Conservation (phyloP, 306 rosid genomes). For the Morella rubra region DNA sequence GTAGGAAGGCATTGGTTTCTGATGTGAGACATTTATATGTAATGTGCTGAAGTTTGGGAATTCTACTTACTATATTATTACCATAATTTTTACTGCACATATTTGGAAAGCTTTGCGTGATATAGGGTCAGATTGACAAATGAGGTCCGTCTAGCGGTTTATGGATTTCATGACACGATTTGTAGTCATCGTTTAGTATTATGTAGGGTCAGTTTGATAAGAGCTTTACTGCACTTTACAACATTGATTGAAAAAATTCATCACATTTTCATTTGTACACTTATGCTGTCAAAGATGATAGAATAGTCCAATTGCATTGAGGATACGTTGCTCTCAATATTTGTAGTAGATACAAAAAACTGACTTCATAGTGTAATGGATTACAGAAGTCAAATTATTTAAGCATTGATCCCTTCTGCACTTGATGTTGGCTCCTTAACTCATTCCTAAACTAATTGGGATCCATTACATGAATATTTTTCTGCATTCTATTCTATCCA, state of each 20-base stretch:
- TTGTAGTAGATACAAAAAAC: not conserved
- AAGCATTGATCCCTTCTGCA: not conserved
- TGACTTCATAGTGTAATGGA: not conserved
- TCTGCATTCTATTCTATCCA: not conserved
- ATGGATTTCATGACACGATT: not conserved
- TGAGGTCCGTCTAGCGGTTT: not conserved
- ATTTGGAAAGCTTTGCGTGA: not conserved
- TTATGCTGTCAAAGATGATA: not conserved
- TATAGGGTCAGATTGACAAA: not conserved
- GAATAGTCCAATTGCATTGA: not conserved
- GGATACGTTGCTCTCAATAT: not conserved
- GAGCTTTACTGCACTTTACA: too few relatives aligned
- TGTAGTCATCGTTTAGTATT: not conserved
- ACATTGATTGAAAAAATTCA: not conserved
- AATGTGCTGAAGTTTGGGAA: not conserved
- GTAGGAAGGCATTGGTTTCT: constrained; percentile 77
- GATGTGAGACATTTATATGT: constrained; percentile 62
- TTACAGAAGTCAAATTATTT: not conserved
- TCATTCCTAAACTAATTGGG: not conserved
- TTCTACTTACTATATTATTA: not conserved
- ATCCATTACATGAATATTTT: not conserved
- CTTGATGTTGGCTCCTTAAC: not conserved
- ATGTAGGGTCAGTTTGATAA: too few relatives aligned
- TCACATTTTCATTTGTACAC: not conserved
- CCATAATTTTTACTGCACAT: not conserved